These are phyloP conservation scores for Sarocladium brachiariae DNA, from an alignment of 2,329 filamentous ascomycete genomes.

Conservation along the genomic window DNA sequence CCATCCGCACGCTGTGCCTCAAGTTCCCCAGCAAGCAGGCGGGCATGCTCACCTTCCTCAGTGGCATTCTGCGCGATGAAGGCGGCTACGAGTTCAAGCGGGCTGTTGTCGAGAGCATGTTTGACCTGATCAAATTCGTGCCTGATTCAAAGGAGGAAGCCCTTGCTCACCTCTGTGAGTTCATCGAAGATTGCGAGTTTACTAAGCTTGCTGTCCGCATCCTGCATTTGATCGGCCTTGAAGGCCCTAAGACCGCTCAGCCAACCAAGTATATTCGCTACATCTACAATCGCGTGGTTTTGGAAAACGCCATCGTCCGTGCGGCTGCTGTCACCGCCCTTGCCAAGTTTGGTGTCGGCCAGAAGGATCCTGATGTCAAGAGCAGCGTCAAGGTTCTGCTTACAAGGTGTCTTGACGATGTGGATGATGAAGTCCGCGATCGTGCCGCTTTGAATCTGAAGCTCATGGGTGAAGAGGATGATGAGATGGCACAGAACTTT, in stretches of 20 bases:
- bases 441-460: slow-evolving; percentile 88
- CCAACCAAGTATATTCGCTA: slow-evolving; percentile 99
- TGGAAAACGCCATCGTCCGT: slow-evolving; percentile 93
- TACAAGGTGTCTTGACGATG: slow-evolving; percentile 89
- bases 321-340: slow-evolving; percentile 92
- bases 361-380: slow-evolving; percentile 95
- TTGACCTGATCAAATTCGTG: slow-evolving; percentile 97
- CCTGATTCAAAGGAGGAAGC: slow-evolving; percentile 78
- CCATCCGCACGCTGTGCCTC: slow-evolving; percentile 89
- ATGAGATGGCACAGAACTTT: slow-evolving; percentile 78
- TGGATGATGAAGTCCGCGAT: slow-evolving; percentile 95
- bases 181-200: slow-evolving; percentile 99
- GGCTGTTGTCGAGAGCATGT: slow-evolving; percentile 97
- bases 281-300: slow-evolving; percentile 96
- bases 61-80: slow-evolving; percentile 92
- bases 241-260: slow-evolving; percentile 90
- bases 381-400: slow-evolving; percentile 88
- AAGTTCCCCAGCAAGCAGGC: slow-evolving; percentile 99
- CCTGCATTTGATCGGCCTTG: slow-evolving; percentile 84
- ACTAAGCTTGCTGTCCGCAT: slow-evolving; percentile 96
- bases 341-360: slow-evolving; percentile 94
- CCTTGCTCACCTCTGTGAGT: slow-evolving; percentile 92
- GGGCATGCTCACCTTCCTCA: slow-evolving; percentile 94
- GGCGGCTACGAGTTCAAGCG: slow-evolving; percentile 98
- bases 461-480: slow-evolving; percentile 87